Conservation (phyloP, 2,329 filamentous ascomycete species). For the Penicillium sp. region DNA sequence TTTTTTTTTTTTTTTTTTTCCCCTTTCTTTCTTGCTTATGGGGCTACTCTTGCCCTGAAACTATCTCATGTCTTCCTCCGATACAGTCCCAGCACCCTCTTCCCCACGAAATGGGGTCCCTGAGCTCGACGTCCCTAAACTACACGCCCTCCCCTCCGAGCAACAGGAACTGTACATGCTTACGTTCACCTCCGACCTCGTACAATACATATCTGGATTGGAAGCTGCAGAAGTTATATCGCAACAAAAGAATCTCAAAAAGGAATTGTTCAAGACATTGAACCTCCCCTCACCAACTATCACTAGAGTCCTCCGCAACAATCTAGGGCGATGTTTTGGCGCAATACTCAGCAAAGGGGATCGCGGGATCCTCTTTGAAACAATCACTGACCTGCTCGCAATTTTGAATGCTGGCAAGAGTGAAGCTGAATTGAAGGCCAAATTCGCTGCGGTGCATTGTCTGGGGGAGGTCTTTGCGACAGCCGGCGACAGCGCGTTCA, state of each 20-base stretch:
- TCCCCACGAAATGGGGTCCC: constrained; percentile 35
- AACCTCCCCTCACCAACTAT: constrained; percentile 76
- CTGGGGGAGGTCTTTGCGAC: constrained; percentile 84
- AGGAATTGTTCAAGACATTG: constrained; percentile 90
- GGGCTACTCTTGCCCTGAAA: constrained; percentile 9
- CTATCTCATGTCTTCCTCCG: constrained; percentile 40
- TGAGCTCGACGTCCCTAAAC: constrained; percentile 85
- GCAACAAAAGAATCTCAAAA: constrained; percentile 89
- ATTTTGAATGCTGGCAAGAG: constrained; percentile 72
- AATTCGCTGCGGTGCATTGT: constrained; percentile 83
- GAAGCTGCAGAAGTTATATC: constrained; percentile 76
- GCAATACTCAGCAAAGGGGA: constrained; percentile 82
- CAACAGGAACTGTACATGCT: constrained; percentile 94
- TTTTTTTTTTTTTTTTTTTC: constrained; percentile 1
- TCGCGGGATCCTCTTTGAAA: constrained; percentile 88
- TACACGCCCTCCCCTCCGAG: constrained; percentile 83
- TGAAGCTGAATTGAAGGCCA: constrained; percentile 73
- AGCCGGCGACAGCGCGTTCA: constrained; percentile 91
- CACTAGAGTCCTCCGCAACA: constrained; percentile 84
- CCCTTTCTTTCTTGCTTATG: constrained; percentile 11
- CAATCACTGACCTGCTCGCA: constrained; percentile 78
- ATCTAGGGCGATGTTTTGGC: constrained; percentile 78
- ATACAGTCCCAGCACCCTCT: constrained; percentile 33
- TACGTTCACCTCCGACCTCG: constrained; percentile 79
- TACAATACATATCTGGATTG: constrained; percentile 70